phyloP scores from a whole-genome alignment of 352 stramenopile species.

The Phytophthora citricola region DNA sequence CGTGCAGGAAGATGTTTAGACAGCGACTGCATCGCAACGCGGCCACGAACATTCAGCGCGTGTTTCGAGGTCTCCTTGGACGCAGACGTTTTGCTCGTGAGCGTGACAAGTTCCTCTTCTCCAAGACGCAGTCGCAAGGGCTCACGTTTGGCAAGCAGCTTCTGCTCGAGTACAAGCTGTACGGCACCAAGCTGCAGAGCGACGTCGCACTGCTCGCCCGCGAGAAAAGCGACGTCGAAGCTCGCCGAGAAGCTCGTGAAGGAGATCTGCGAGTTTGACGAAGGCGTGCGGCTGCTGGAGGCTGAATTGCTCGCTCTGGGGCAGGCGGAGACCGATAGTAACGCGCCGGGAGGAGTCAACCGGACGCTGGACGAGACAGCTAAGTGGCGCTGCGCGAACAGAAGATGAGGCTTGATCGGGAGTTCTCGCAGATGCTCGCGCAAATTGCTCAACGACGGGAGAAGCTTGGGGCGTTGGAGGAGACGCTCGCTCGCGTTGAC shows the following conservation, averaged over 20 bases:
- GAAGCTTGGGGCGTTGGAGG: conserved; percentile 84
- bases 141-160: conserved; percentile 96
- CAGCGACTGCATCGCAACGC: conserved; percentile 63
- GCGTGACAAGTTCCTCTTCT: conserved; percentile 95
- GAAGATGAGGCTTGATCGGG: conserved; percentile 94
- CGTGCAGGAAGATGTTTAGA: conserved; percentile 55
- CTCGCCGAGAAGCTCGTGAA: conserved; percentile 88
- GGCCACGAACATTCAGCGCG: conserved; percentile 83
- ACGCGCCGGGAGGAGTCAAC: conserved; percentile 31
- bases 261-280: conserved; percentile 96
- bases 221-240: conserved; percentile 91
- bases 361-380: conserved; percentile 84
- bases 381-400: conserved; percentile 91
- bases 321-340: conserved; percentile 91
- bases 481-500: conserved; percentile 89
- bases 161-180: conserved; percentile 95
- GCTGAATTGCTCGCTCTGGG: conserved; percentile 93
- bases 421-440: conserved; percentile 94
- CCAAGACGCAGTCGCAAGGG: conserved; percentile 92
- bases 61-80: conserved; percentile 90
- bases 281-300: conserved; percentile 91
- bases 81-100: conserved; percentile 82
- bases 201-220: conserved; percentile 92
- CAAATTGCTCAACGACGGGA: conserved; percentile 95
- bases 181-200: conserved; percentile 94